Evolutionary conservation across 345 rosid genomes (phyloP).

Genomic region (Pistacia atlantica): DNA sequence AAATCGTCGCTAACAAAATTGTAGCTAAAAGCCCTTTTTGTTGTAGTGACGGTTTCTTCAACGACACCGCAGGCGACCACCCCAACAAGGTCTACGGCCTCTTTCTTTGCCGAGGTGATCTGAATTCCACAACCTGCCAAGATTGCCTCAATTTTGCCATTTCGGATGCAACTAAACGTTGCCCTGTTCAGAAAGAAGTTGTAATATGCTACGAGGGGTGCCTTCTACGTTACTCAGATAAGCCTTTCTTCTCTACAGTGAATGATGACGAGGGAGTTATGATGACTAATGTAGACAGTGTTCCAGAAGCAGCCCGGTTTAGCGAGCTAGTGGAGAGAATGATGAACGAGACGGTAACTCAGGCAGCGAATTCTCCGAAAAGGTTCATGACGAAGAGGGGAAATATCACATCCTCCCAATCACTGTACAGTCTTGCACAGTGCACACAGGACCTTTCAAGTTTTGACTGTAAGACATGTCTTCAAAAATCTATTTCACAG

Average conservation of each 20-base stretch:
- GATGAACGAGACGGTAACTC: too few relatives aligned
- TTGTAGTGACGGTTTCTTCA: too few relatives aligned
- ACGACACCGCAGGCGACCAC: too few relatives aligned
- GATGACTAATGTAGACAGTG: background rate
- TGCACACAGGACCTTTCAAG: constrained; percentile 34
- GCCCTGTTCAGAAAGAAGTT: constrained; percentile 19
- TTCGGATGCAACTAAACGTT: background rate
- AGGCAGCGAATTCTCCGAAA: too few relatives aligned
- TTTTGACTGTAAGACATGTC: constrained; percentile 14
- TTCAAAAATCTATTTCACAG: background rate
- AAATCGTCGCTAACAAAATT: too few relatives aligned
- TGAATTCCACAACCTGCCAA: constrained; percentile 14
- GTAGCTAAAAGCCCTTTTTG: too few relatives aligned
- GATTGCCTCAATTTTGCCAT: constrained; percentile 26
- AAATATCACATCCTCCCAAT: background rate
- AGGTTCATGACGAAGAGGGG: background rate
- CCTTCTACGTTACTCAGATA: background rate
- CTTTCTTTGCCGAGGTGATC: constrained; percentile 45
- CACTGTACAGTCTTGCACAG: constrained; percentile 31
- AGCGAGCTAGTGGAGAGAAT: constrained; percentile 14
- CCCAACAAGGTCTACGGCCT: constrained; percentile 22
- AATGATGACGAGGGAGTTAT: background rate
- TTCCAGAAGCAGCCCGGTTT: background rate
- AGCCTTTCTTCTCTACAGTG: constrained; percentile 8
- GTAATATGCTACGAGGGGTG: constrained; percentile 31